Conservation (phyloP, 2,329 filamentous ascomycete species). For the Lecanicillium sp. region DNA sequence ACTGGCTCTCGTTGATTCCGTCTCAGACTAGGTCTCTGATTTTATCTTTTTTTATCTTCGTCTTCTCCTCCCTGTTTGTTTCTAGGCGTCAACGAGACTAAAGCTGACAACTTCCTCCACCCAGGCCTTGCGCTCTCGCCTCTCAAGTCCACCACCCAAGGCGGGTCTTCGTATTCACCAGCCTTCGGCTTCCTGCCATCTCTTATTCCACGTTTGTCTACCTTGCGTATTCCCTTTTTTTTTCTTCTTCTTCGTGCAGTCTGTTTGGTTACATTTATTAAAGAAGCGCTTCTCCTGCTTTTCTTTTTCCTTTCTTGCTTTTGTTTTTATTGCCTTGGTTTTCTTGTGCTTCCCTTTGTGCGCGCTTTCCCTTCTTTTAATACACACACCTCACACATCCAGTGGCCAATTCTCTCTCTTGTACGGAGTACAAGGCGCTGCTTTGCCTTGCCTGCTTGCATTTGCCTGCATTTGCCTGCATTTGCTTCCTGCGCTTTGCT, state of each 20-base stretch:
- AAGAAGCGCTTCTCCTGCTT: neutral
- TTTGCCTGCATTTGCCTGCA: neutral
- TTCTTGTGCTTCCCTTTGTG: neutral
- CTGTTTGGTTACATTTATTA: neutral
- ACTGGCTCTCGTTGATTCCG: conserved; percentile 6
- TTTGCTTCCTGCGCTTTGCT: neutral
- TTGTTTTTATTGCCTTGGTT: too few species aligned
- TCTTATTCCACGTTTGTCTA: conserved; percentile 8
- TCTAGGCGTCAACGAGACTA: neutral
- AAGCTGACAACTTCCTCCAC: neutral
- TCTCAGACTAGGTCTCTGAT: neutral
- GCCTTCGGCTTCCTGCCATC: conserved; percentile 8
- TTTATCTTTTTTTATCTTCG: neutral
- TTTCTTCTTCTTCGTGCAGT: neutral
- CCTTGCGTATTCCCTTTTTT: conserved; percentile 1
- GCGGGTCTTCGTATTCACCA: conserved; percentile 14
- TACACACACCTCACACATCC: too few species aligned
- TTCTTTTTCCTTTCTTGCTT: neutral
- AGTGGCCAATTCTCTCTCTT: too few species aligned
- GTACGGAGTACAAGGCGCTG: too few species aligned
- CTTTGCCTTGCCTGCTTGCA: too few species aligned
- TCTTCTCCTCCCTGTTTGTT: neutral
- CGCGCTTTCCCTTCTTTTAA: too few species aligned
- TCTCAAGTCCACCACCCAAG: neutral
- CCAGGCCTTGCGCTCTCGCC: conserved; percentile 1